Evolutionary conservation across 1,139 yeast species (phyloP).

Genomic region (Suhomyces yuchorum): DNA sequence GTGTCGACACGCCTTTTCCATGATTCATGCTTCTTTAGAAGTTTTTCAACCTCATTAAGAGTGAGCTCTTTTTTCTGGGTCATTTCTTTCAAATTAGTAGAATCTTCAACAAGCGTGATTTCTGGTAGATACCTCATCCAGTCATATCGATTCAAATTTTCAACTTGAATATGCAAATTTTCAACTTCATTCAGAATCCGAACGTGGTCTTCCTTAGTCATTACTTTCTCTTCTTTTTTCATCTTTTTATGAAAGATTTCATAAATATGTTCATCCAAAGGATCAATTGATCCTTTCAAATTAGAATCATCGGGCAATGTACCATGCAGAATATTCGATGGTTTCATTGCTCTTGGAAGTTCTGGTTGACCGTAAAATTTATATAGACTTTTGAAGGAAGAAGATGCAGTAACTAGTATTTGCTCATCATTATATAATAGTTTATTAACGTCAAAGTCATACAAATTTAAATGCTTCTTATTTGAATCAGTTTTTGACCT

Average conservation of each 20-base stretch:
- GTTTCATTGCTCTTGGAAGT: slow-evolving; percentile 8
- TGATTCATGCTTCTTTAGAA: slow-evolving; percentile 50
- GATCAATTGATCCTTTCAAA: slow-evolving; percentile 33
- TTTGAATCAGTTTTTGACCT: slow-evolving; percentile 24
- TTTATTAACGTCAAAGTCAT: slow-evolving; percentile 37
- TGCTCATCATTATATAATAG: slow-evolving; percentile 27
- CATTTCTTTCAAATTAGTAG: slow-evolving; percentile 50
- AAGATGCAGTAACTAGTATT: slow-evolving; percentile 18
- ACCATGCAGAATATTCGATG: not conserved
- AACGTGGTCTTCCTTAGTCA: slow-evolving; percentile 59
- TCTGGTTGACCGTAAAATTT: slow-evolving; percentile 15
- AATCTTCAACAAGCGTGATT: slow-evolving; percentile 56
- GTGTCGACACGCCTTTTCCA: slow-evolving; percentile 41
- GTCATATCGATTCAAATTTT: slow-evolving; percentile 49
- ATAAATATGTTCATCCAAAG: slow-evolving; percentile 49
- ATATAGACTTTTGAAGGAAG: slow-evolving; percentile 15
- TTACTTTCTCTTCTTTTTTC: slow-evolving; percentile 66
- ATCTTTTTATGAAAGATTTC: slow-evolving; percentile 57
- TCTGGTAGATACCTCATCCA: slow-evolving; percentile 57
- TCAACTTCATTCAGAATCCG: slow-evolving; percentile 54
- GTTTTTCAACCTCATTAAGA: slow-evolving; percentile 47
- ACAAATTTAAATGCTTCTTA: slow-evolving; percentile 19
- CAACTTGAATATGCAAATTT: slow-evolving; percentile 47
- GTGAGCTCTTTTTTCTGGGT: slow-evolving; percentile 53
- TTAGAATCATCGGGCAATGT: slow-evolving; percentile 1